phyloP scores from a whole-genome alignment of 306 rosid genomes.

The Cucumis melo region DNA sequence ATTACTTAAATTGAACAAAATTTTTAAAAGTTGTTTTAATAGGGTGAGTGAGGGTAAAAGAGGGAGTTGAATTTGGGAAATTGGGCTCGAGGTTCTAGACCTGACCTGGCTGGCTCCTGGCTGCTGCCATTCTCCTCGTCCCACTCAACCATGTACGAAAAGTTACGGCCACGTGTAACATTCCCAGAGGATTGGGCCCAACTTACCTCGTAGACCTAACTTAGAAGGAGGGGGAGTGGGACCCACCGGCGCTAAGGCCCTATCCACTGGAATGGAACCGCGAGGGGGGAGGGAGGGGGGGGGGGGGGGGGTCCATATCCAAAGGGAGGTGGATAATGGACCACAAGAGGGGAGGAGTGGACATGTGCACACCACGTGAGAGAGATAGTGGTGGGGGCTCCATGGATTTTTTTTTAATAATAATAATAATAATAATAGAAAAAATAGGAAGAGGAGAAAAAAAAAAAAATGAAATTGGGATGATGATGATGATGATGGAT shows the following conservation, averaged over 20 bases:
- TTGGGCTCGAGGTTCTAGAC: background rate
- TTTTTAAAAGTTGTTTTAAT: no score
- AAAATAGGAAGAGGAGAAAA: no score
- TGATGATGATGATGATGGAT: no score
- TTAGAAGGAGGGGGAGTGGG: background rate
- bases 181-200: background rate
- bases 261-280: background rate
- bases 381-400: background rate
- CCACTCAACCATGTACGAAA: background rate
- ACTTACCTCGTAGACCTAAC: background rate
- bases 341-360: background rate
- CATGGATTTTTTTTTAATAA: no score
- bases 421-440: no score
- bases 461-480: background rate
- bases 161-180: background rate
- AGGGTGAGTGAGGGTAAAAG: background rate
- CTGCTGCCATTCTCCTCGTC: slow-evolving; percentile 10
- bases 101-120: background rate
- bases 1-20: no score
- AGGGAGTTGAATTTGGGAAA: background rate
- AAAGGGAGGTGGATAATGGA: background rate
- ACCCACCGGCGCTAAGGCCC: background rate
- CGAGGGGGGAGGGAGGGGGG: no score
- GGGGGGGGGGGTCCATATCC: no score
- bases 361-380: slow-evolving; percentile 3